Conservation (phyloP, 2,329 filamentous ascomycete genomes). For the Fusarium sp. region DNA sequence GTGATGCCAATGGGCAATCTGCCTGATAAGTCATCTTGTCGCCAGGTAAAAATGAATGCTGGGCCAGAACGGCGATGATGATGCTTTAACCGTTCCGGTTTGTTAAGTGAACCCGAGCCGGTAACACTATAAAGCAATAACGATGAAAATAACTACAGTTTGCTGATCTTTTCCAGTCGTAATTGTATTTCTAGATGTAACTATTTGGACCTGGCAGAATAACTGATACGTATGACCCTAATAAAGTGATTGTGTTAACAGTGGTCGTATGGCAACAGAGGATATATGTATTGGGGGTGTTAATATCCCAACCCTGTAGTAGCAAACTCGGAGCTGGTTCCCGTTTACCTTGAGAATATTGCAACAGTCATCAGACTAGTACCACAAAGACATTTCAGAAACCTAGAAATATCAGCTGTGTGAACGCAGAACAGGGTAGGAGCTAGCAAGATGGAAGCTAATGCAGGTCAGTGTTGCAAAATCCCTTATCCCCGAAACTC, state of each 20-base stretch:
- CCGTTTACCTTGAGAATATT: not conserved
- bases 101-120: accelerated
- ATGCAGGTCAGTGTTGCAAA: not conserved
- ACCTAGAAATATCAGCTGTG: not conserved
- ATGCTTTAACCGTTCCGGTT: too few relatives aligned
- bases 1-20: accelerated
- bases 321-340: not conserved
- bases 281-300: accelerated
- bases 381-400: not conserved
- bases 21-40: accelerated
- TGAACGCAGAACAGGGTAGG: not conserved
- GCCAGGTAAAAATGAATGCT: accelerated
- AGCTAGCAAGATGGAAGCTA: not conserved
- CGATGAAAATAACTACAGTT: too few relatives aligned
- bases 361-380: not conserved
- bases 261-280: not conserved
- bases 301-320: not conserved
- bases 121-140: too few relatives aligned
- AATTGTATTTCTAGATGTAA: too few relatives aligned
- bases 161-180: too few relatives aligned
- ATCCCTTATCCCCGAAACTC: not conserved
- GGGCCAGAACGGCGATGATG: not conserved
- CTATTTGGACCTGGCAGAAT: too few relatives aligned
- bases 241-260: not conserved
- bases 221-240: too few relatives aligned